phyloP scores from a whole-genome alignment of 2,329 filamentous ascomycete species.

The Tolypocladium ophioglossoides region DNA sequence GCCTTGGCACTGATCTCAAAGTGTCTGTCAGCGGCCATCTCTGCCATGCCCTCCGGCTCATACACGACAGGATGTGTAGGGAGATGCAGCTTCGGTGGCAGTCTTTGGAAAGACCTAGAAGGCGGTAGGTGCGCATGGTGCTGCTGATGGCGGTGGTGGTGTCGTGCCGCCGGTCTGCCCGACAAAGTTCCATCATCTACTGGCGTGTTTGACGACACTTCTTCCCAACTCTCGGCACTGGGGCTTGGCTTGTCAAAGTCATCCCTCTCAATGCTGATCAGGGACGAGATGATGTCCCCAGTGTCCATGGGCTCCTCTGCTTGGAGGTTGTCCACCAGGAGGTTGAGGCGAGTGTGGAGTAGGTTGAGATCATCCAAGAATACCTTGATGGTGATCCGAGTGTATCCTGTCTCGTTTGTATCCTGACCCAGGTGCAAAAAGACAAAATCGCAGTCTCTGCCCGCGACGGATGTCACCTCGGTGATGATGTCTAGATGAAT shows the following conservation, averaged over 20 bases:
- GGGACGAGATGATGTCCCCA: conserved; percentile 57
- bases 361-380: conserved; percentile 82
- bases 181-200: conserved; percentile 43
- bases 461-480: conserved; percentile 83
- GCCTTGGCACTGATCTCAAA: conserved; percentile 91
- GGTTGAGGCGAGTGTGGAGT: conserved; percentile 74
- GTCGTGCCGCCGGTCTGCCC: conserved; percentile 23
- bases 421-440: conserved; percentile 67
- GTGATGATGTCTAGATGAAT: conserved; percentile 66
- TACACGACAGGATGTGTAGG: conserved; percentile 74
- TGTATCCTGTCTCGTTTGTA: conserved; percentile 50
- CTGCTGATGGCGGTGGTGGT: conserved; percentile 18
- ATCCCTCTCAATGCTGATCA: conserved; percentile 65
- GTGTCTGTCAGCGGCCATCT: conserved; percentile 64
- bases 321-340: conserved; percentile 70
- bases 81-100: conserved; percentile 64
- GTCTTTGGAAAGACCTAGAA: conserved; percentile 22
- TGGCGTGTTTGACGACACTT: conserved; percentile 52
- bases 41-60: conserved; percentile 71
- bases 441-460: conserved; percentile 85
- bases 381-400: conserved; percentile 77
- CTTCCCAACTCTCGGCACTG: conserved; percentile 85
- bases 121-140: conserved; percentile 17
- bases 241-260: conserved; percentile 50
- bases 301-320: conserved; percentile 58